Conservation (phyloP, 176 grass and related monocot species). For the Themeda triandra region DNA sequence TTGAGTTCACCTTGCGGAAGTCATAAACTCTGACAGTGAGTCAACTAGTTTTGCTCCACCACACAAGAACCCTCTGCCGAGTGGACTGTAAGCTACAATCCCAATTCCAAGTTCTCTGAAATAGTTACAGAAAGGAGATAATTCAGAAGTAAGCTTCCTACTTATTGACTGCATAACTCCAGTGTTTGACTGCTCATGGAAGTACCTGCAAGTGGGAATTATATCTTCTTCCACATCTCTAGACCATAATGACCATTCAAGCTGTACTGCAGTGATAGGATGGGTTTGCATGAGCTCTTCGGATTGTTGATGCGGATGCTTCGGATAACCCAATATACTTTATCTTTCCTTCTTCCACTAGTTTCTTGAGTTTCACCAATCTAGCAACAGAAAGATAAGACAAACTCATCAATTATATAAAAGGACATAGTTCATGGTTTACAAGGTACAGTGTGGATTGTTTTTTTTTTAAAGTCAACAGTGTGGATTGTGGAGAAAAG, state of each 20-base stretch:
- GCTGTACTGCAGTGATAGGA: constrained; percentile 50
- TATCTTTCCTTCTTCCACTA: constrained; percentile 64
- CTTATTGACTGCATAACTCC: background rate
- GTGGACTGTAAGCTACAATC: constrained; percentile 60
- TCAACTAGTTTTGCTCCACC: constrained; percentile 42
- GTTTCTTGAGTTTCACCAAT: constrained; percentile 63
- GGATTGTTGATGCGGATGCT: constrained; percentile 58
- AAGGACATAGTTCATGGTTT: too few species aligned
- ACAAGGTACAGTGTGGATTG: too few species aligned
- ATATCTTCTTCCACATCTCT: constrained; percentile 39
- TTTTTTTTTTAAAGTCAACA: too few species aligned
- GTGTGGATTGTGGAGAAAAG: too few species aligned
- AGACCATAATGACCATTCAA: too few species aligned
- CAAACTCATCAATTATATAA: too few species aligned
- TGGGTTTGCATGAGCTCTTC: constrained; percentile 59
- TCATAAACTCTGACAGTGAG: constrained; percentile 36
- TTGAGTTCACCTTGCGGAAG: constrained; percentile 36
- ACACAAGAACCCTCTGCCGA: constrained; percentile 50
- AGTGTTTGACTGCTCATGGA: background rate
- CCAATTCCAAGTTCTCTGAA: constrained; percentile 64
- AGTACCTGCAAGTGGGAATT: constrained; percentile 66
- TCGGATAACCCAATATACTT: constrained; percentile 67
- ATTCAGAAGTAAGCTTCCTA: background rate
- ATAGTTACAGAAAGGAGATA: background rate
- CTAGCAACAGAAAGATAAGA: background rate